Conservation (phyloP, 495 filamentous ascomycete genomes). For the Pseudoneurospora amorphoporcata region DNA sequence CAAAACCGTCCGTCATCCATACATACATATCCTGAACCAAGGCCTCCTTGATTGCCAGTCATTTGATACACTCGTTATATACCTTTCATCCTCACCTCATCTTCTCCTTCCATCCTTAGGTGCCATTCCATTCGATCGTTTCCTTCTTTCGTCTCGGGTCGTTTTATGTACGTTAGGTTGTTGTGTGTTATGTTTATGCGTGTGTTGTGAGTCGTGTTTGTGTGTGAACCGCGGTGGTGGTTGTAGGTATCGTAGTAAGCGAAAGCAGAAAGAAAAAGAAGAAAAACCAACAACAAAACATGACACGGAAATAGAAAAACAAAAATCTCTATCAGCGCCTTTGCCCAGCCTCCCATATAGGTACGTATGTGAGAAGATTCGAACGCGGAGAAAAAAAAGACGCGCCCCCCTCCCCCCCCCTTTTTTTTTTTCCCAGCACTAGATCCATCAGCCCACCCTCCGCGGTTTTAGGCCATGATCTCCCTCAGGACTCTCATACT, state of each 20-base stretch:
- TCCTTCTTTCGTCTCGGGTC: background rate
- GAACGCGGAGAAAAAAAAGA: background rate
- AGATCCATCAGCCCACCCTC: background rate
- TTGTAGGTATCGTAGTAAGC: background rate
- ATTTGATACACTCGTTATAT: background rate
- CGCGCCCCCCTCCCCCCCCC: too few species aligned
- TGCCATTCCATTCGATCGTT: background rate
- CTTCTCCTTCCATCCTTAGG: background rate
- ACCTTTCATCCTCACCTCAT: background rate
- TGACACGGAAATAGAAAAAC: background rate
- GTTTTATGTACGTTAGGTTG: background rate
- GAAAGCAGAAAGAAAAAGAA: background rate
- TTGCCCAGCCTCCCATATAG: background rate
- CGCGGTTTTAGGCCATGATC: conserved; percentile 31
- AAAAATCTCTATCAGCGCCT: background rate
- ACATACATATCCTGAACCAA: background rate
- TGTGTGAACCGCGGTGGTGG: background rate
- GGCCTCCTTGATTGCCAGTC: background rate
- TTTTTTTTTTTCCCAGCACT: background rate
- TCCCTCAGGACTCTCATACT: conserved; percentile 61
- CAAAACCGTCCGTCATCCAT: background rate
- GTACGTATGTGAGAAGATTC: background rate
- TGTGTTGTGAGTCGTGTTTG: background rate
- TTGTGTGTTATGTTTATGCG: background rate
- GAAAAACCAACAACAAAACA: background rate